Evolutionary conservation across 2,329 filamentous ascomycete genomes (phyloP), one percentile per base, ranked within the genome.

Genomic region (Didymella keratinophila): DNA sequence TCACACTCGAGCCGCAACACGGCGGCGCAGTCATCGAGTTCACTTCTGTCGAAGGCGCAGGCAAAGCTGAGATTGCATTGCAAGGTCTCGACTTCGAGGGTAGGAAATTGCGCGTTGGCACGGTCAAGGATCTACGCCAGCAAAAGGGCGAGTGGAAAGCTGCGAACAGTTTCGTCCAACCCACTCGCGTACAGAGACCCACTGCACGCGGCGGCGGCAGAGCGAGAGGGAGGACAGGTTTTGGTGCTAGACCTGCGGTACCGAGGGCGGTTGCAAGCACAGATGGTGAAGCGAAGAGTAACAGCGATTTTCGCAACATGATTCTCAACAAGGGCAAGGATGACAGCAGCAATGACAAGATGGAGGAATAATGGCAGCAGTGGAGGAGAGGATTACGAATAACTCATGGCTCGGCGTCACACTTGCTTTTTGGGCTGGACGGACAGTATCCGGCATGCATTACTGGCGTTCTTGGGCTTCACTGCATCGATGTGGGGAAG

Each of bases 11-110:
- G 44, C 92, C 93, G 1, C 86, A 92, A 59, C 91, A 96, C 62
- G 88, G 89, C 57, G 93, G 93, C 12, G 95, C 93, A 5, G 89
- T 94, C 53, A 84, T 98, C 36, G 95, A 98, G 72, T 97, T 91
- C 69, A 80, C 80, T 2, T 87, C 91, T 49, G 83, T 89, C 2
- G 82, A 87, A 2, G 84, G 87, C 34, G 90, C 90, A 0, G 93
- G 93, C 25, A 90, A 86, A 70, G 90, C 90, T 1, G 81, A 86
- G n/a, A 72, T 81, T 16, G 78, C 76, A 8, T 71, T 82, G 1
- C 77, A 78, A 11, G 72, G 73, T 8, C 50, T 76, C 42, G 74
- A 79, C 18, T 77, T 76, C 41, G 69, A 69, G 12, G 81, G 80
- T 8, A 63, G 73, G 10, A 77, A 76, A 42, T 71, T 80, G 8